Evolutionary conservation across 371 early-diverging fungal genomes (phyloP).

Genomic region (Mortierella sp.): DNA sequence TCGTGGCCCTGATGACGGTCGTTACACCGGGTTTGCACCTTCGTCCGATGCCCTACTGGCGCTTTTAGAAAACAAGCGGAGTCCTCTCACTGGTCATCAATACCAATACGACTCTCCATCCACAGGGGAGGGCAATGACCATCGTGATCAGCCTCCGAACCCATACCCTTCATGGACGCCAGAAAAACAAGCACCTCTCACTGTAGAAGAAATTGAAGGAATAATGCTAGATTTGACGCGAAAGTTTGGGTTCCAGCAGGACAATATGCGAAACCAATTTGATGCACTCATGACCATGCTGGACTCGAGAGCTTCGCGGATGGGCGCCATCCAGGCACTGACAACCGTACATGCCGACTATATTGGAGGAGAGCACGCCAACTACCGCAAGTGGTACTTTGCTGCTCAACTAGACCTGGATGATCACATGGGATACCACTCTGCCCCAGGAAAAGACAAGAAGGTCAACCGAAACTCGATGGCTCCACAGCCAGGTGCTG

Average conservation of each 20-base stretch:
- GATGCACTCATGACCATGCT: conserved; percentile 86
- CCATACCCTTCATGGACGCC: conserved; percentile 80
- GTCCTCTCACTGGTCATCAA: conserved; percentile 50
- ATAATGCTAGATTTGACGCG: conserved; percentile 69
- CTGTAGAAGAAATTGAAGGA: conserved; percentile 72
- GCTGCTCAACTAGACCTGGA: conserved; percentile 82
- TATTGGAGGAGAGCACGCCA: conserved; percentile 86
- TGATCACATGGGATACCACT: conserved; percentile 64
- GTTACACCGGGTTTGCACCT: conserved; percentile 78
- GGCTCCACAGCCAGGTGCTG: conserved; percentile 33
- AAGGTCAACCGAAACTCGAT: conserved; percentile 47
- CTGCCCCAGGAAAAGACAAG: conserved; percentile 56
- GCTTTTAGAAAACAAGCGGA: conserved; percentile 76
- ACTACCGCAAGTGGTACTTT: conserved; percentile 90
- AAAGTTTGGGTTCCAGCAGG: conserved; percentile 87
- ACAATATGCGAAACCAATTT: conserved; percentile 79
- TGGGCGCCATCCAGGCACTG: conserved; percentile 79
- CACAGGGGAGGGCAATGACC: conserved; percentile 16
- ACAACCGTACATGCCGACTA: conserved; percentile 87
- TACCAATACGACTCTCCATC: conserved; percentile 29
- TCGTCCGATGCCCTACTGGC: conserved; percentile 81
- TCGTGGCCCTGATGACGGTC: conserved; percentile 70
- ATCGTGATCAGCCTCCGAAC: conserved; percentile 42
- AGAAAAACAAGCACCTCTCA: conserved; percentile 71
- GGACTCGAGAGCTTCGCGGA: conserved; percentile 86